Conservation (phyloP, 257 asterid genomes). For the Thymus mandschuricus region DNA sequence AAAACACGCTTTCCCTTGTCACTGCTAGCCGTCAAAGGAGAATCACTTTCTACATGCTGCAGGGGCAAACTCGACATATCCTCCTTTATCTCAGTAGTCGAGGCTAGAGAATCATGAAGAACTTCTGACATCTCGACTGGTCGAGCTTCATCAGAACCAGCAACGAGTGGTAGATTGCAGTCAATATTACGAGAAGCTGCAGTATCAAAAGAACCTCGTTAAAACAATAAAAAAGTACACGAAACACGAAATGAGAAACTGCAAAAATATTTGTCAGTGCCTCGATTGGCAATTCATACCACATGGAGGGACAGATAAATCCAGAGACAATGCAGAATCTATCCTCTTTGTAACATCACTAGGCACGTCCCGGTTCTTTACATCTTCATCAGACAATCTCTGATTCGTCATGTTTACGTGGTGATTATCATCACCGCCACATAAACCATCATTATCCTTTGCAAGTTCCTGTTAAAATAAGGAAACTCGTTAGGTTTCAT, state of each 20-base stretch:
- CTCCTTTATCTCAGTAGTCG: conserved; percentile 34
- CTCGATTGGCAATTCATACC: conserved; percentile 42
- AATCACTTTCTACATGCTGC: conserved; percentile 31
- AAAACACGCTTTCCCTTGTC: conserved; percentile 38
- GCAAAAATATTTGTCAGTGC: not conserved
- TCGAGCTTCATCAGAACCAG: conserved; percentile 38
- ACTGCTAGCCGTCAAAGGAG: conserved; percentile 28
- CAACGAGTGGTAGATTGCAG: conserved; percentile 47
- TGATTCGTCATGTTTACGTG: conserved; percentile 20
- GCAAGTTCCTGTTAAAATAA: conserved; percentile 41
- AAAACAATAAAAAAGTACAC: not conserved
- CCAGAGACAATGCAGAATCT: conserved; percentile 28
- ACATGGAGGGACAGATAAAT: conserved; percentile 41
- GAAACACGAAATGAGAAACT: not conserved
- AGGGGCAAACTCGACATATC: conserved; percentile 30
- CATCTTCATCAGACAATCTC: conserved; percentile 32
- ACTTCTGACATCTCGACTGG: conserved; percentile 19
- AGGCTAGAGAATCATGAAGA: conserved; percentile 30
- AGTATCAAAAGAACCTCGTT: conserved; percentile 24
- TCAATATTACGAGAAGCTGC: conserved; percentile 49
- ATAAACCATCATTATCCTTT: conserved; percentile 29
- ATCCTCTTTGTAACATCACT: conserved; percentile 27
- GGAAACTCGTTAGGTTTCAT: conserved; percentile 29
- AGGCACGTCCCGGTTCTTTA: conserved; percentile 15
- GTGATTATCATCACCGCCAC: conserved; percentile 33